Base-by-base conservation (phyloP, 148 eudicot species). In the Rheum nobile region DNA sequence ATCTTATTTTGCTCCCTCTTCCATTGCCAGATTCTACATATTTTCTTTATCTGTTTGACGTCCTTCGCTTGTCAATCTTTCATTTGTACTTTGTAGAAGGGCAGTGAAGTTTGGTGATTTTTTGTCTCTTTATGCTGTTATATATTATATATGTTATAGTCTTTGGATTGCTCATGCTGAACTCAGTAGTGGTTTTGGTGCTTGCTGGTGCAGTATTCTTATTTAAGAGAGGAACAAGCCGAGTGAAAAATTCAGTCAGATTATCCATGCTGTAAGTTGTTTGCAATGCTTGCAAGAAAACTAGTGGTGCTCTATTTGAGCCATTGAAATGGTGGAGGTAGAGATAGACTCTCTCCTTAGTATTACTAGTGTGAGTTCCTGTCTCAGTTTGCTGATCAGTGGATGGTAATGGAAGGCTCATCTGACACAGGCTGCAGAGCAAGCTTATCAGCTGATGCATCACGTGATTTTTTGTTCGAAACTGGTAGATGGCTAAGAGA, bases 401-500 rank as follows among this genome's bases (percentile, higher is more conserved):
- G 41, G 47, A 41, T 71, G 34, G 41, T 39, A 41, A 71, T 71
- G 73, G 73, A 43, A 71, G 73, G 50, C 79, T 90, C 98, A 70
- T 90, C 96, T 75, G 88, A 86, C 65, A 84, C 89, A 76, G 84
- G 82, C 75, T 83, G 91, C 73, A 79, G 83, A 41, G 74, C 77
- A 61, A 82, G 88, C 74, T 81, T 78, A 75, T 84, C 90, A 16
- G 77, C 85, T 6, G 87, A 90, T 81, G 79, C 84, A 37, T 86
- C 88, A 8, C 83, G 79, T 10, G 87, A 85, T 75, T 82, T 87
- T 39, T 81, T 79, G 67, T 78, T 77, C 71, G 72, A 76, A 35
- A 47, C 77, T n/a, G 87, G 79, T 13, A 77, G 83, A 63, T 79
- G 79, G 47, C 75, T 71, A 73, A 74, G 82, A 59, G 90, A 86